Conservation (phyloP, 345 rosid genomes). For the Triadica sebifera region DNA sequence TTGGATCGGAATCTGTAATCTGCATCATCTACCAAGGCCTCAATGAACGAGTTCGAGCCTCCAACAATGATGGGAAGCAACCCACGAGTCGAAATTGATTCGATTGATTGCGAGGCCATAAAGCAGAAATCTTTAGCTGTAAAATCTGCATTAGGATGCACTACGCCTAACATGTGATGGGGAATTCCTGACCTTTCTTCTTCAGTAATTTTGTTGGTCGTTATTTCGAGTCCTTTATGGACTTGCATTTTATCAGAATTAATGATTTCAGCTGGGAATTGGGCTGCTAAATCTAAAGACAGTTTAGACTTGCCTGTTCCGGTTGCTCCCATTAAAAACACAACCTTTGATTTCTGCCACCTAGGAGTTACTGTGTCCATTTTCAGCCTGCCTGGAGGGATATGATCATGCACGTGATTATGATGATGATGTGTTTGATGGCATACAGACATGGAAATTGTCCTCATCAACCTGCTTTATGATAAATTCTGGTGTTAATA, state of each 20-base stretch:
- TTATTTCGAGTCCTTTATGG: constrained; percentile 56
- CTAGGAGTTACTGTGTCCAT: constrained; percentile 32
- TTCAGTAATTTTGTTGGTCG: constrained; percentile 61
- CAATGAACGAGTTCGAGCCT: constrained; percentile 74
- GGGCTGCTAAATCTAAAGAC: constrained; percentile 68
- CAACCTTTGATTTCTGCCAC: constrained; percentile 56
- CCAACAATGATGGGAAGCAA: constrained; percentile 71
- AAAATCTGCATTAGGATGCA: constrained; percentile 44
- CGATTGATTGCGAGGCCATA: constrained; percentile 41
- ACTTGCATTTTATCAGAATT: constrained; percentile 80
- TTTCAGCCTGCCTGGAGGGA: constrained; percentile 23
- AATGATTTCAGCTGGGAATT: constrained; percentile 60
- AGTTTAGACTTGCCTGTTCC: constrained; percentile 85
- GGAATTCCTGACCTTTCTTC: constrained; percentile 60
- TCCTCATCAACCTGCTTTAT: not conserved
- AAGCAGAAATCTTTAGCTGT: constrained; percentile 46
- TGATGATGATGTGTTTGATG: constrained; percentile 7
- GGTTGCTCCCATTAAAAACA: constrained; percentile 72
- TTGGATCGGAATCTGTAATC: constrained; percentile 33
- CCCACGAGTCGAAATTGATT: constrained; percentile 46
- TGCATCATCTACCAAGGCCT: constrained; percentile 48
- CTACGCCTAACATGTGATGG: constrained; percentile 69
- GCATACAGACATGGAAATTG: constrained; percentile 9
- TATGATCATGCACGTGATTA: not conserved
- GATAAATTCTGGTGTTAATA: not conserved